Base-by-base conservation (phyloP, 345 rosid species). In the Hypericum androsaemum region DNA sequence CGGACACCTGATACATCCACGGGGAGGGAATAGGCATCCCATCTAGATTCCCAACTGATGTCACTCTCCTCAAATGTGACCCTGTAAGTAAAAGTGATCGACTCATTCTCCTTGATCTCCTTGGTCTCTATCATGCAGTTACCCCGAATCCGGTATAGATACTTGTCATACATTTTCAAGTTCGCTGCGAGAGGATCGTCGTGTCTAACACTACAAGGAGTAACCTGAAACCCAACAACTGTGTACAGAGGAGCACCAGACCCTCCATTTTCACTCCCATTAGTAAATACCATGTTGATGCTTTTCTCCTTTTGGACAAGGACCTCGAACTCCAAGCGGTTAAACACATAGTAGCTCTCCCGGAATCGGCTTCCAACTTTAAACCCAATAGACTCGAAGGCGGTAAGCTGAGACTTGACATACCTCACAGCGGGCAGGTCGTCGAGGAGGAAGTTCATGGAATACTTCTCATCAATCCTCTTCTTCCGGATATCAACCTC, bases 191-290 rank as follows among this genome's bases (percentile, higher is more conserved):
- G 49, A 36, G 81, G 74, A 37, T 54, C 70, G 60, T 81, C 64
- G 67, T 86, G 86, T 64, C 59, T 10, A 22, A 81, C 53, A 63
- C 80, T 87, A 43, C 96, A 87, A 38, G 94, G 94, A 56, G 81
- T 75, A 10, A 83, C 89, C 76, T 87, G 87, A 68, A 87, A 87
- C 13, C 96, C 96, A 43, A 87, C 96, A 68, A 87, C 94, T 74
- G 80, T 78, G 55, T 84, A 84, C 7, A 94, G 85, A 6, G 70
- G 83, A 41, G 16, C 56, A 40, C 72, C 83, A 5, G 80, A 70
- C 4, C 69, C 76, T 7, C 50, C 63, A 45, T 64, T 70, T 12
- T 64, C 79, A 11, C 59, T 36, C 0, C 80, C 55, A 0, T 87
- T 89, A 60, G 84, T 80, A 22, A 22, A 22, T 39, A 81, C 89